Evolutionary conservation across 768 basidiomycete genomes (phyloP).

Genomic region (Hortiboletus flavorubellus): DNA sequence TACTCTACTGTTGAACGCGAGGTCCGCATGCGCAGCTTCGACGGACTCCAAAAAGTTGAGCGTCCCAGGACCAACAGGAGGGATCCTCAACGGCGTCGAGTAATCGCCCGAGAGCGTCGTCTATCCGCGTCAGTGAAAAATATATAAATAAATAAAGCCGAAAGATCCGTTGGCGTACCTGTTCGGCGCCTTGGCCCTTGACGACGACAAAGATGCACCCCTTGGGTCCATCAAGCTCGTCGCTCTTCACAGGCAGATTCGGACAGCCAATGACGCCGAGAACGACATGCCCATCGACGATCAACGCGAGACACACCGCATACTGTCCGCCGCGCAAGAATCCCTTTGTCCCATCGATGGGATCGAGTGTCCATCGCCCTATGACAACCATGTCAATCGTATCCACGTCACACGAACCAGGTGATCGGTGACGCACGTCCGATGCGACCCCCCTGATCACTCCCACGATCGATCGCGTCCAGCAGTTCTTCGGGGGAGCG

Average conservation of each 20-base stretch:
- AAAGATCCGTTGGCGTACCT: slow-evolving; percentile 36
- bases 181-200: slow-evolving; percentile 81
- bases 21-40: slow-evolving; percentile 89
- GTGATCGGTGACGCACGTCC: slow-evolving; percentile 55
- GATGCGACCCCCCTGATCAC: slow-evolving; percentile 60
- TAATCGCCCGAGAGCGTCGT: slow-evolving; percentile 50
- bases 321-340: slow-evolving; percentile 92
- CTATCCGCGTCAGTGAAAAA: slow-evolving; percentile 28
- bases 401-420: too few relatives aligned
- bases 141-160: too few relatives aligned
- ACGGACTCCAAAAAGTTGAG: slow-evolving; percentile 87
- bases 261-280: slow-evolving; percentile 92
- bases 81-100: slow-evolving; percentile 50
- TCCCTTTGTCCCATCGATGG: slow-evolving; percentile 92
- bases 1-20: slow-evolving; percentile 76
- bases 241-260: slow-evolving; percentile 66
- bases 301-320: slow-evolving; percentile 85
- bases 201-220: slow-evolving; percentile 87
- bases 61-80: slow-evolving; percentile 36
- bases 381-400: neutral
- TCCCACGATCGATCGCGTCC: slow-evolving; percentile 84
- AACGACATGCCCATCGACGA: slow-evolving; percentile 73
- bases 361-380: slow-evolving; percentile 88
- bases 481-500: slow-evolving; percentile 61
- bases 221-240: slow-evolving; percentile 52